These are phyloP conservation scores for Allantophomopsis lycopodina DNA, from an alignment of 2,329 filamentous ascomycete species.

Conservation along the genomic window DNA sequence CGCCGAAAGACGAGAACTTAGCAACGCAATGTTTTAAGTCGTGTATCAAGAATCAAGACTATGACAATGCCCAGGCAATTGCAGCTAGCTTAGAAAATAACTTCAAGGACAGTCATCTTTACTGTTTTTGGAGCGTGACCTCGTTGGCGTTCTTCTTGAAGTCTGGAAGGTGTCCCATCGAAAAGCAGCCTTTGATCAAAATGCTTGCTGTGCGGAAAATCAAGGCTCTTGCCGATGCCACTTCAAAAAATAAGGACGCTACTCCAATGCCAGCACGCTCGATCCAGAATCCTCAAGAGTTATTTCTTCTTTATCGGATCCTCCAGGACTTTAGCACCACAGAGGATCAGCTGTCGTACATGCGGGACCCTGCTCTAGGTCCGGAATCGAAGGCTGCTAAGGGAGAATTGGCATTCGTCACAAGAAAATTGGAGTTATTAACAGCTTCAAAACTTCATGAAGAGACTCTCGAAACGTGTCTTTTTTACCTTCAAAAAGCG, in stretches of 20 bases:
- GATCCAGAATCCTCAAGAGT: slow-evolving; percentile 19
- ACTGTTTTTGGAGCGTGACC: slow-evolving; percentile 19
- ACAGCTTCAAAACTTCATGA: no score
- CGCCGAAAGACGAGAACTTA: slow-evolving; percentile 16
- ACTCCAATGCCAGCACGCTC: slow-evolving; percentile 14
- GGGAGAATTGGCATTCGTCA: slow-evolving; percentile 19
- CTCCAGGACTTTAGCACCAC: slow-evolving; percentile 1
- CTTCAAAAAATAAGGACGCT: slow-evolving; percentile 14
- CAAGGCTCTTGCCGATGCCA: slow-evolving; percentile 16
- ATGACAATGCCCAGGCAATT: slow-evolving; percentile 20
- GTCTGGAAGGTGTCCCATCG: not conserved
- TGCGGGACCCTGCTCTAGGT: slow-evolving; percentile 15
- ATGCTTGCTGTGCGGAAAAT: slow-evolving; percentile 14
- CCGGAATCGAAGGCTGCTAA: slow-evolving; percentile 18
- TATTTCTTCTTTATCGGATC: slow-evolving; percentile 16
- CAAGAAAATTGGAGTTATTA: not conserved
- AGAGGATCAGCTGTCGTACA: slow-evolving; percentile 12
- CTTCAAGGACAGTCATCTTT: slow-evolving; percentile 16
- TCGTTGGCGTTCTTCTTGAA: slow-evolving; percentile 4
- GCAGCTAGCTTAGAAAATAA: slow-evolving; percentile 18
- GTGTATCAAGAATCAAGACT: slow-evolving; percentile 16
- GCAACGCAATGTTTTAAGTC: slow-evolving; percentile 14
- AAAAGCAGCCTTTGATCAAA: slow-evolving; percentile 13
- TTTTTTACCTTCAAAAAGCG: slow-evolving; percentile 13
- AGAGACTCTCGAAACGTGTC: slow-evolving; percentile 12